phyloP scores from a whole-genome alignment of 208 protist species.

The Wallacemonas collosoma region DNA sequence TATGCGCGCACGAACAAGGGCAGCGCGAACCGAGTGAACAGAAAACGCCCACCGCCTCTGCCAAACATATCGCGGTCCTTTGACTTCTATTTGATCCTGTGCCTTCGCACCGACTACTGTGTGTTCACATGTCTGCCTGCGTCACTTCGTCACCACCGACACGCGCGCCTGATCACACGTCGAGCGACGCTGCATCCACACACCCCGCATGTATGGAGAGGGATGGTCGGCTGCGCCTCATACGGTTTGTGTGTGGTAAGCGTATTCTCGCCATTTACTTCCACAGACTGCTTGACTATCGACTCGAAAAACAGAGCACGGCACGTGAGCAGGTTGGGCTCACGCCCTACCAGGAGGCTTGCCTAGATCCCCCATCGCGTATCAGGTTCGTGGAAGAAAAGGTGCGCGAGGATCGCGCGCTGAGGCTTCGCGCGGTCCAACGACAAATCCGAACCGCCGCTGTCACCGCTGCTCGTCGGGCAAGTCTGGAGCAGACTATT shows the following conservation, averaged over 20 bases:
- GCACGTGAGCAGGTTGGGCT: background rate
- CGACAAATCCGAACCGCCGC: background rate
- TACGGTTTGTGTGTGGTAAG: background rate
- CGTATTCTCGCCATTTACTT: background rate
- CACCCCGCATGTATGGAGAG: background rate
- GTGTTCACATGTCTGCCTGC: background rate
- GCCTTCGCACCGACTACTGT: background rate
- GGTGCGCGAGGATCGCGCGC: background rate
- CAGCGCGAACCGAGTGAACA: too few species aligned
- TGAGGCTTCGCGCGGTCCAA: background rate
- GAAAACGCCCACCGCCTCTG: too few species aligned
- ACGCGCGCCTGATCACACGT: background rate
- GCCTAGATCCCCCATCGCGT: background rate
- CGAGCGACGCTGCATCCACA: background rate
- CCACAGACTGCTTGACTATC: background rate
- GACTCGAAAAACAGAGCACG: background rate
- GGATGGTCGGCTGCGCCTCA: background rate
- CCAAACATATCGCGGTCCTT: too few species aligned
- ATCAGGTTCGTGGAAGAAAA: background rate
- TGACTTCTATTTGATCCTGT: too few species aligned
- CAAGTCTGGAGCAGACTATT: background rate
- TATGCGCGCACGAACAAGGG: too few species aligned
- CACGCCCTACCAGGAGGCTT: slow-evolving; percentile 6
- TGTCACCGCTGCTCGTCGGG: background rate
- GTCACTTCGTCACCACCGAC: background rate